Conservation (phyloP, 306 rosid species). For the Acacia crassicarpa region DNA sequence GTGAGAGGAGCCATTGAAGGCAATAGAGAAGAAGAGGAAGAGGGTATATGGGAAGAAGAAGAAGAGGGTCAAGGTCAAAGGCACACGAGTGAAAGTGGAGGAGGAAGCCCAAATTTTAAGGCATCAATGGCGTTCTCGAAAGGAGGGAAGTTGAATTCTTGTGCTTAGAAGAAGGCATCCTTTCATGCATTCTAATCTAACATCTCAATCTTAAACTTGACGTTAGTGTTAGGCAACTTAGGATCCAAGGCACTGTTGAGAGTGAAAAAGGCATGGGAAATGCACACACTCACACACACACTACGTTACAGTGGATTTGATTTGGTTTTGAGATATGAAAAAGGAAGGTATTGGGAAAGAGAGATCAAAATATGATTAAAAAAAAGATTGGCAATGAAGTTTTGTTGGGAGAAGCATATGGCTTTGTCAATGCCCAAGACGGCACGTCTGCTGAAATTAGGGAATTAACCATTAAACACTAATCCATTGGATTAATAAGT, state of each 20-base stretch:
- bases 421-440: slow-evolving; percentile 59
- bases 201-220: slow-evolving; percentile 43
- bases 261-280: not conserved
- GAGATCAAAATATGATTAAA: not conserved
- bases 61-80: slow-evolving; percentile 34
- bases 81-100: slow-evolving; percentile 79
- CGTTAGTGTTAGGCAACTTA: slow-evolving; percentile 21
- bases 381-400: slow-evolving; percentile 57
- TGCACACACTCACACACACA: not conserved
- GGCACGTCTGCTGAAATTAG: slow-evolving; percentile 78
- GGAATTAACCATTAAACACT: slow-evolving; percentile 7
- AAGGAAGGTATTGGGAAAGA: not conserved
- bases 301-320: not conserved
- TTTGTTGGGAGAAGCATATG: slow-evolving; percentile 24
- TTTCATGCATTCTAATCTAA: slow-evolving; percentile 37
- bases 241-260: not conserved
- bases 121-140: slow-evolving; percentile 73
- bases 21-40: not conserved
- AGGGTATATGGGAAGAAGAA: not conserved
- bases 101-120: slow-evolving; percentile 60
- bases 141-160: slow-evolving; percentile 59
- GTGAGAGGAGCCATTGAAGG: slow-evolving; percentile 53
- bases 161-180: slow-evolving; percentile 42
- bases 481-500: too few species aligned
- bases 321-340: not conserved